phyloP scores from a whole-genome alignment of 225 moss, liverwort and hornwort species.

The Pseudoscleropodium purum region DNA sequence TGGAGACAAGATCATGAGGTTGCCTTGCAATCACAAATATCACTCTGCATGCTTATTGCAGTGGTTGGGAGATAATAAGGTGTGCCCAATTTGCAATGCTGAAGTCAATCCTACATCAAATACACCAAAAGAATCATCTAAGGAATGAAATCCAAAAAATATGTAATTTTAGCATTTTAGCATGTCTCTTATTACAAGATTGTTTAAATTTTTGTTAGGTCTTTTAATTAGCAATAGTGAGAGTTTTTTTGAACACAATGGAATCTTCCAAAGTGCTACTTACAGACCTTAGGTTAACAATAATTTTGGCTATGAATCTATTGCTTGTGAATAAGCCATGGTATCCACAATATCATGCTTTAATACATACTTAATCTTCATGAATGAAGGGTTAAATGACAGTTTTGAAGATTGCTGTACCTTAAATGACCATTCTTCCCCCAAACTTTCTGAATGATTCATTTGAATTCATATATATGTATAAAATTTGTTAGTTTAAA shows the following conservation, averaged over 20 bases:
- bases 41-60: background rate
- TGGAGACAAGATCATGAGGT: background rate
- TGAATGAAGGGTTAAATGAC: background rate
- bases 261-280: background rate
- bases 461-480: background rate
- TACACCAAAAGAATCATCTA: background rate
- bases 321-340: no score
- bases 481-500: background rate
- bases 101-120: background rate
- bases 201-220: background rate
- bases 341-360: background rate
- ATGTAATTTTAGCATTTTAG: background rate
- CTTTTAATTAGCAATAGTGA: background rate
- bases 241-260: background rate
- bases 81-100: background rate
- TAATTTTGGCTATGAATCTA: background rate
- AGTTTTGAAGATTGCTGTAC: background rate
- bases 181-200: background rate
- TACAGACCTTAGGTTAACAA: background rate
- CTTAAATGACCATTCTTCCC: background rate
- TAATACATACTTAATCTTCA: background rate
- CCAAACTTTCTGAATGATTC: background rate
- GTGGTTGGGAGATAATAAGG: background rate
- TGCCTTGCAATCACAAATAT: background rate
- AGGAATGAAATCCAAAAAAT: background rate